Evolutionary conservation across 352 stramenopile genomes (phyloP).

Genomic region (Pythium phragmiticola): DNA sequence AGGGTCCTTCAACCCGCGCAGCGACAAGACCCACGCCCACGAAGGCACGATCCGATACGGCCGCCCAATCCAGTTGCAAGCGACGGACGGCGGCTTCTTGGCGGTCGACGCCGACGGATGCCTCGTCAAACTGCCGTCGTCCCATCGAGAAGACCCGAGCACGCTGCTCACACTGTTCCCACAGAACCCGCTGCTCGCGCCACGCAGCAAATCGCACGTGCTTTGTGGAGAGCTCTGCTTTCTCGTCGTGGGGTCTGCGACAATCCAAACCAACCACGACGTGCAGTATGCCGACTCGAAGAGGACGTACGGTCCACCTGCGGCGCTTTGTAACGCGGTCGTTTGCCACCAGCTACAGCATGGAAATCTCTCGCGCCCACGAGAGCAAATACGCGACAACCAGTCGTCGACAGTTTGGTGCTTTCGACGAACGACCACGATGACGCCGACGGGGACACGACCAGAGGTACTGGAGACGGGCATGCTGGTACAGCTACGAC

Average conservation of each 20-base stretch:
- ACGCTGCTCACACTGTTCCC: conserved; percentile 45
- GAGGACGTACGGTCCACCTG: conserved; percentile 4
- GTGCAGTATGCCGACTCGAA: conserved; percentile 23
- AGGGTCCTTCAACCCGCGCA: neutral
- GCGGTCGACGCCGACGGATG: conserved; percentile 37
- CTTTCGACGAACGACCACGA: neutral
- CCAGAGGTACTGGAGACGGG: conserved; percentile 13
- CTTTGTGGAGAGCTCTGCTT: conserved; percentile 29
- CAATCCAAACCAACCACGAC: conserved; percentile 17
- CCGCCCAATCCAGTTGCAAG: conserved; percentile 36
- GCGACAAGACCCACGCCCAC: neutral
- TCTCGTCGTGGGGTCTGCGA: conserved; percentile 30
- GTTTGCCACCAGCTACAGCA: conserved; percentile 14
- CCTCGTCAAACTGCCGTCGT: conserved; percentile 31
- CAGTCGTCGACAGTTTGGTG: conserved; percentile 13
- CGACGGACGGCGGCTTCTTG: conserved; percentile 39
- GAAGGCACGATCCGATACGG: conserved; percentile 35
- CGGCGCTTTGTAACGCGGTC: conserved; percentile 7
- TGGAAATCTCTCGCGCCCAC: neutral
- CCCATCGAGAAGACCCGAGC: conserved; percentile 28
- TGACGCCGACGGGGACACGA: neutral
- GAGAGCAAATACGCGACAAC: neutral
- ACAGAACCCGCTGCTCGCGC: conserved; percentile 24
- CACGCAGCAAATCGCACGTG: conserved; percentile 26
- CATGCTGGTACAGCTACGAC: conserved; percentile 22